Conservation (phyloP, 768 basidiomycete species). For the Panaeolus papilionaceus region DNA sequence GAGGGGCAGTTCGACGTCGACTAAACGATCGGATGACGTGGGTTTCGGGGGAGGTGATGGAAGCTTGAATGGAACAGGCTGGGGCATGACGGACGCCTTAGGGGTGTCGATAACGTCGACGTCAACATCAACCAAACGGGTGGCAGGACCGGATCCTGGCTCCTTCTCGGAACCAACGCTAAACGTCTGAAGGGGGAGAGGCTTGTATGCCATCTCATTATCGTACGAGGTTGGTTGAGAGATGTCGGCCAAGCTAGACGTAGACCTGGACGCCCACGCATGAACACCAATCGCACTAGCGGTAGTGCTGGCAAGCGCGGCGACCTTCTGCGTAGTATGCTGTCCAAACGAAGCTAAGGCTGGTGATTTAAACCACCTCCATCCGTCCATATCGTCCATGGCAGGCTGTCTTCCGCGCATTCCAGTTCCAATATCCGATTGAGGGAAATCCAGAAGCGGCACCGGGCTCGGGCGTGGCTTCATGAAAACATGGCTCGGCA, state of each 20-base stretch:
- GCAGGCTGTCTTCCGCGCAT: neutral
- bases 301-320: constrained; percentile 9
- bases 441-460: constrained; percentile 11
- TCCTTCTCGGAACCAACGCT: constrained; percentile 12
- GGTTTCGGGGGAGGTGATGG: neutral
- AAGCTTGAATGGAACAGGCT: neutral
- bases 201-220: neutral
- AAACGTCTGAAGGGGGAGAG: constrained; percentile 13
- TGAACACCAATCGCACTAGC: neutral
- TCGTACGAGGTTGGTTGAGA: neutral
- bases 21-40: neutral
- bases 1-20: neutral
- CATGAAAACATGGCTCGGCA: constrained; percentile 7
- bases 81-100: neutral
- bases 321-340: constrained; percentile 8
- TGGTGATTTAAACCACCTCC: constrained; percentile 19
- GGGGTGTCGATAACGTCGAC: neutral
- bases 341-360: constrained; percentile 7
- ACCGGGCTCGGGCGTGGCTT: constrained; percentile 13
- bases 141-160: neutral
- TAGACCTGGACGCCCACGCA: neutral
- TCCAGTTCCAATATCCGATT: neutral
- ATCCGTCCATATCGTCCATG: constrained; percentile 16
- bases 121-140: constrained; percentile 14
- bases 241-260: neutral